These are phyloP conservation scores for Lizonia empirigonia DNA, from an alignment of 2,329 filamentous ascomycete species.

Conservation along the genomic window DNA sequence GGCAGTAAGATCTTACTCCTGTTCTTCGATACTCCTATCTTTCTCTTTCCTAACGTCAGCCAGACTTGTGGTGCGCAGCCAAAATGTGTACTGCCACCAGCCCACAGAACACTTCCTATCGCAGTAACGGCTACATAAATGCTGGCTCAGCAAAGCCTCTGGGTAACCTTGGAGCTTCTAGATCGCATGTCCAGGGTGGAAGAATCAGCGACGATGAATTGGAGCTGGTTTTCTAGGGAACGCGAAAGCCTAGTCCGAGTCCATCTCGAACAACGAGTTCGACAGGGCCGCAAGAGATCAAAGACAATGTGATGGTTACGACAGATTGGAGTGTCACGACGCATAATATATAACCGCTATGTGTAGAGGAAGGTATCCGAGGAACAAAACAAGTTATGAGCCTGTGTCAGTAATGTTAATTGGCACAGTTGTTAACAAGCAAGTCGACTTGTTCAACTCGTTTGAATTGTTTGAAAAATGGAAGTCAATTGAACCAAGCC, in stretches of 20 bases:
- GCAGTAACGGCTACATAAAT: conserved; percentile 24
- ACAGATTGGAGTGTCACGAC: conserved; percentile 22
- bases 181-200: conserved; percentile 16
- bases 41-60: neutral
- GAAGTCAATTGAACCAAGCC: too few species aligned
- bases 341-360: conserved; percentile 6
- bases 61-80: conserved; percentile 31
- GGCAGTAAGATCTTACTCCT: conserved; percentile 20
- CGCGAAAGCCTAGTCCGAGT: conserved; percentile 15
- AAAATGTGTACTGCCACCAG: conserved; percentile 29
- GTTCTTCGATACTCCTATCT: neutral
- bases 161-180: conserved; percentile 1
- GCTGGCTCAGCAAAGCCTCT: conserved; percentile 1
- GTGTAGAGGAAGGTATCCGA: neutral
- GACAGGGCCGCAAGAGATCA: conserved; percentile 16
- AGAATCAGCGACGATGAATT: conserved; percentile 24
- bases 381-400: neutral
- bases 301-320: conserved; percentile 24
- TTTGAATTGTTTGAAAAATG: too few species aligned
- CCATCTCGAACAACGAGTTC: neutral
- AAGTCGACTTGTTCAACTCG: too few species aligned
- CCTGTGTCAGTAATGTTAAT: too few species aligned
- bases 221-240: conserved; percentile 24
- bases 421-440: too few species aligned
- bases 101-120: conserved; percentile 12